phyloP scores from a whole-genome alignment of 1,284 basidiomycete species.

The Cryptococcus jaspeensis region DNA sequence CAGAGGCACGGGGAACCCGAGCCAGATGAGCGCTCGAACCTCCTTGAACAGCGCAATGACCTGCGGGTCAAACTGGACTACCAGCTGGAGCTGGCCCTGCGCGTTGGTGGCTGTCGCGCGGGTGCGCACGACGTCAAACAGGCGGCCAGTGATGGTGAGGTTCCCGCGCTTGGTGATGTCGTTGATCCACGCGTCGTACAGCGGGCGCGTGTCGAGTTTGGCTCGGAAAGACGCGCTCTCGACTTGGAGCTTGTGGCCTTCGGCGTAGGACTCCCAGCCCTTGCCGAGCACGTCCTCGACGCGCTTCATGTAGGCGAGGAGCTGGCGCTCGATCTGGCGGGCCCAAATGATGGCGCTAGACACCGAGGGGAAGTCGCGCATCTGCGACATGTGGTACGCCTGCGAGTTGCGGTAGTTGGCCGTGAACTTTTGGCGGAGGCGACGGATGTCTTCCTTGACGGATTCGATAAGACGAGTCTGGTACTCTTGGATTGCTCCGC shows the following conservation, averaged over 20 bases:
- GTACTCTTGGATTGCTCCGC: conserved; percentile 97
- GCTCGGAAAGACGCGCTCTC: conserved; percentile 89
- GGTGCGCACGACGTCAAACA: conserved; percentile 90
- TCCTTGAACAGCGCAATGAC: conserved; percentile 99
- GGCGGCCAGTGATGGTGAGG: conserved; percentile 86
- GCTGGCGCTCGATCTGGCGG: conserved; percentile 93
- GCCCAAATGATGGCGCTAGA: conserved; percentile 99
- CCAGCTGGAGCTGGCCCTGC: conserved; percentile 74
- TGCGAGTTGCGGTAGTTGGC: conserved; percentile 92
- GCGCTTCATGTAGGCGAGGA: conserved; percentile 97
- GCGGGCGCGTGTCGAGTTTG: conserved; percentile 89
- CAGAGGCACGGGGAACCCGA: conserved; percentile 92
- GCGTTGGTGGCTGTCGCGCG: conserved; percentile 57
- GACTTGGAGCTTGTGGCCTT: conserved; percentile 92
- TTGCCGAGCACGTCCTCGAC: conserved; percentile 98
- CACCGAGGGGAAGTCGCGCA: conserved; percentile 95
- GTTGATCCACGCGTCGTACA: conserved; percentile 94
- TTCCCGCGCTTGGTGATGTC: conserved; percentile 81
- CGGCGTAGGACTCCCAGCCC: conserved; percentile 98
- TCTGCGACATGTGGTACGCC: conserved; percentile 96
- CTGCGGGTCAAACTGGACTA: conserved; percentile 96
- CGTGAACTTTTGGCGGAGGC: conserved; percentile 94
- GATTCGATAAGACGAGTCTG: conserved; percentile 97
- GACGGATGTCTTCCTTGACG: conserved; percentile 96
- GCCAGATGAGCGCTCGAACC: conserved; percentile 91